Conservation (phyloP, 1,139 yeast genomes). For the Blastobotrys indianensis region DNA sequence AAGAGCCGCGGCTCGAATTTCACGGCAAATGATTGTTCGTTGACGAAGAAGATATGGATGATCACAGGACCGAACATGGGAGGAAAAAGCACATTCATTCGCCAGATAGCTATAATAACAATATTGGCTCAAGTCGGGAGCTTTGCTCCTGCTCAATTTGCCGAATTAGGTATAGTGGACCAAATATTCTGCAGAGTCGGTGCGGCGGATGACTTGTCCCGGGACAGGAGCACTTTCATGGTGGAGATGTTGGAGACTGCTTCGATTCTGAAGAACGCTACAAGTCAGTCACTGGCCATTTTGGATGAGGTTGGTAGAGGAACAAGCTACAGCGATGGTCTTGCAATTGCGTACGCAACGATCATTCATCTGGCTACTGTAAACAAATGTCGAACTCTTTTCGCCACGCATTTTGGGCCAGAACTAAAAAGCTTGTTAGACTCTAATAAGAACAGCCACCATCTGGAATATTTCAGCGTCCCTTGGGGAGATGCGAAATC, state of each 20-base stretch:
- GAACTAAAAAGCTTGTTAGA: slow-evolving; percentile 48
- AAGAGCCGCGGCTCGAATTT: slow-evolving; percentile 43
- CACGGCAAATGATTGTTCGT: slow-evolving; percentile 56
- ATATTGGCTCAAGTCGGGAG: slow-evolving; percentile 89
- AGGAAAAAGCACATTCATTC: slow-evolving; percentile 65
- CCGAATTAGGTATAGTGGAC: slow-evolving; percentile 75
- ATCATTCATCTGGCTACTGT: slow-evolving; percentile 49
- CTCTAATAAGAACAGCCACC: slow-evolving; percentile 26
- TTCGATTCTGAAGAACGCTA: slow-evolving; percentile 68
- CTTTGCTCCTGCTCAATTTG: slow-evolving; percentile 72
- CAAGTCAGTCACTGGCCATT: slow-evolving; percentile 70
- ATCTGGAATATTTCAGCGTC: slow-evolving; percentile 48
- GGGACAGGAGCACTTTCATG: slow-evolving; percentile 91
- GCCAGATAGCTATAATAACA: slow-evolving; percentile 54
- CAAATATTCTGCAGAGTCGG: slow-evolving; percentile 79
- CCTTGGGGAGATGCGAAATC: slow-evolving; percentile 34
- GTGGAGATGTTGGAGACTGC: slow-evolving; percentile 97
- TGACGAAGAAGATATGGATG: slow-evolving; percentile 51
- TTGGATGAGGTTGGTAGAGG: slow-evolving; percentile 97
- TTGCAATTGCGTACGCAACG: slow-evolving; percentile 84
- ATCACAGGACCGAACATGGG: slow-evolving; percentile 82
- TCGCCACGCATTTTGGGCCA: slow-evolving; percentile 89
- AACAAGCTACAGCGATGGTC: slow-evolving; percentile 83
- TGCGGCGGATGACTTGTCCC: slow-evolving; percentile 82
- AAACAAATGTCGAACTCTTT: slow-evolving; percentile 69